phyloP scores from a whole-genome alignment of 768 basidiomycete genomes.

The Pleurotus eryngii region DNA sequence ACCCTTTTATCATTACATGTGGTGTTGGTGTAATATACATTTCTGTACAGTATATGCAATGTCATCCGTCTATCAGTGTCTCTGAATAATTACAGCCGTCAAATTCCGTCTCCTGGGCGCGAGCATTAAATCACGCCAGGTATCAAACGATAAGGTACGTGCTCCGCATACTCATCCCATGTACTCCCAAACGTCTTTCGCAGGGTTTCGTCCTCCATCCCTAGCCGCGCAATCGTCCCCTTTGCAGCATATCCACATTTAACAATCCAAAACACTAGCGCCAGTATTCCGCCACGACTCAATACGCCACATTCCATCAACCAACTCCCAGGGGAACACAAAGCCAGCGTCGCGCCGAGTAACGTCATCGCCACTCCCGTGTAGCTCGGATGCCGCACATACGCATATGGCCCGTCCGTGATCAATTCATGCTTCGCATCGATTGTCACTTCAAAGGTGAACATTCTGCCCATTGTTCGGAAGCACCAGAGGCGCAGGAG shows the following conservation, averaged over 20 bases:
- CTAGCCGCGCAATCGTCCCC: conserved; percentile 1
- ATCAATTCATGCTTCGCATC: conserved; percentile 10
- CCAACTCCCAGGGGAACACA: conserved; percentile 7
- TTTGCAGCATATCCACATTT: conserved; percentile 6
- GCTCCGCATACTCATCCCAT: conserved; percentile 8
- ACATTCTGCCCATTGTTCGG: conserved; percentile 10
- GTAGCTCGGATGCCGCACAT: conserved; percentile 17
- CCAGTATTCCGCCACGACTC: conserved; percentile 1
- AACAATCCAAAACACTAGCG: conserved; percentile 7
- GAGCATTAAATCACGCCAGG: conserved; percentile 2
- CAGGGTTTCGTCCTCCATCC: conserved; percentile 7
- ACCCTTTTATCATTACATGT: neutral
- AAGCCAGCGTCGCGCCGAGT: conserved; percentile 7
- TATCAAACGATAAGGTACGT: conserved; percentile 1
- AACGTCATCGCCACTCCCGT: conserved; percentile 11
- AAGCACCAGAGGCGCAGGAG: conserved; percentile 10
- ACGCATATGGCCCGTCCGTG: conserved; percentile 12
- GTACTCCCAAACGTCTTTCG: conserved; percentile 4
- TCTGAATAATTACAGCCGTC: neutral
- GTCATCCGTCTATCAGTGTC: neutral
- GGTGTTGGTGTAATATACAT: conserved; percentile 6
- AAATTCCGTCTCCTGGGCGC: neutral
- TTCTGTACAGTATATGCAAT: conserved; percentile 4
- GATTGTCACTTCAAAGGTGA: conserved; percentile 15
- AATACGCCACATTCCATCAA: conserved; percentile 7